Evolutionary conservation across 208 protist species (phyloP).

Genomic region (Angomonas deanei): DNA sequence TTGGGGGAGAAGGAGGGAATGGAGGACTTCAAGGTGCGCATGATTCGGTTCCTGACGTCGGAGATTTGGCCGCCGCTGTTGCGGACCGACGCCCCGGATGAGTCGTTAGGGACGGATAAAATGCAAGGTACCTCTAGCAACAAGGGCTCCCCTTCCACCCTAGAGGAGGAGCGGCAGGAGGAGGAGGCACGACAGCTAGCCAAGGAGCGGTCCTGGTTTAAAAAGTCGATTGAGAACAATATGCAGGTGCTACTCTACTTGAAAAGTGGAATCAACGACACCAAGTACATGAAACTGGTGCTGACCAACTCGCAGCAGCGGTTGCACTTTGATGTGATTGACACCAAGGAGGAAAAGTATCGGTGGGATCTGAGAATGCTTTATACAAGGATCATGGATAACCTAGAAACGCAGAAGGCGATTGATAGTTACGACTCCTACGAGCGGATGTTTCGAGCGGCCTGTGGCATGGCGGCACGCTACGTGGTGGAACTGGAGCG

Average conservation of each 20-base stretch:
- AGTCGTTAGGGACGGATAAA: conserved; percentile 23
- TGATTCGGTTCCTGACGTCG: conserved; percentile 51
- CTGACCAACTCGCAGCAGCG: conserved; percentile 46
- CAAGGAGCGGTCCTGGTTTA: conserved; percentile 40
- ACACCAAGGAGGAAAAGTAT: conserved; percentile 49
- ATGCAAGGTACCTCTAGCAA: background rate
- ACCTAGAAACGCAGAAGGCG: conserved; percentile 53
- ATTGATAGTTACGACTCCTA: conserved; percentile 62
- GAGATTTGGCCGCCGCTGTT: conserved; percentile 65
- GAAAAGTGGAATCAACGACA: conserved; percentile 32
- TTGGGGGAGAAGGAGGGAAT: conserved; percentile 34
- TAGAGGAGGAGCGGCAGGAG: background rate
- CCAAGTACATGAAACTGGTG: conserved; percentile 63
- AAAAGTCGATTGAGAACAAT: conserved; percentile 42
- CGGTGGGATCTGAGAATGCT: conserved; percentile 64
- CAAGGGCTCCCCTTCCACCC: background rate
- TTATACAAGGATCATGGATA: conserved; percentile 59
- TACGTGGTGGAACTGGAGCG: conserved; percentile 35
- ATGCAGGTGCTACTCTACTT: conserved; percentile 72
- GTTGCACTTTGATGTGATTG: conserved; percentile 57
- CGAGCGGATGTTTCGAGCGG: conserved; percentile 33
- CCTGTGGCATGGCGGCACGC: conserved; percentile 27
- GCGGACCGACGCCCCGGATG: conserved; percentile 58
- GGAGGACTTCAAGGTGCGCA: conserved; percentile 62
- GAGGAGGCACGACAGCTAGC: conserved; percentile 17